Evolutionary conservation across 1,139 yeast species (phyloP), one percentile per base, ranked within the genome.

Genomic region (Kodamaea sp.): DNA sequence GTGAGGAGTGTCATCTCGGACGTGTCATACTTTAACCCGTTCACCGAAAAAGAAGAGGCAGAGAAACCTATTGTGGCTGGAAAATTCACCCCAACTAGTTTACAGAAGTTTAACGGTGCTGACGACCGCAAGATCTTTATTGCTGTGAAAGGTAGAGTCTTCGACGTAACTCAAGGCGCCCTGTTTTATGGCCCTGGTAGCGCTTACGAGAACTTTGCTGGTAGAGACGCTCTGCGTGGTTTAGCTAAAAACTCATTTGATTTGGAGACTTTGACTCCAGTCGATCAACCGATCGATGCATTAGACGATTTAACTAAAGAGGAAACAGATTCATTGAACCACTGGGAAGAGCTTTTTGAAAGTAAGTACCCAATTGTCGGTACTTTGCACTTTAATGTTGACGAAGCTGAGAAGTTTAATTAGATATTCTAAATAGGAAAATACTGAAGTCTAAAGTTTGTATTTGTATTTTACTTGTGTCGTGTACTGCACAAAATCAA

Each of bases 101-200:
- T 92, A 27, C 75, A 76, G 43, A 81, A 81, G 54, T 89, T 67
- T 66, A 88, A 92, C 58, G 97, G 98, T 1, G 76, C 67, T 34
- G 89, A 84, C 48, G 82, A 80, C 45, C 82, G 84, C 37, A 79
- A 79, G 51, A 89, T 94, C 29, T 82, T 84, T 55, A 78, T 92
- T 52, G 95, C 88, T 0, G 88, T 92, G 10, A 79, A 74, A 52
- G 95, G 96, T 2, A 81, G 76, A 33, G 96, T 92, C 4, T 92
- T 78, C 57, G 96, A 92, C 57, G 96, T 89, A 23, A 70, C 87
- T 8, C 70, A 73, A 22, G 96, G 96, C 0, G 78, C 89, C 46
- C 75, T 79, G 37, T 92, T 92, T 58, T 92, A 94, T 57, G 98
- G 98, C 0, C 98, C 98, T 3, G 89, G 94, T 20, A 97, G 97